Conservation (phyloP, 768 basidiomycete genomes). For the Rhodotorula babjevae region DNA sequence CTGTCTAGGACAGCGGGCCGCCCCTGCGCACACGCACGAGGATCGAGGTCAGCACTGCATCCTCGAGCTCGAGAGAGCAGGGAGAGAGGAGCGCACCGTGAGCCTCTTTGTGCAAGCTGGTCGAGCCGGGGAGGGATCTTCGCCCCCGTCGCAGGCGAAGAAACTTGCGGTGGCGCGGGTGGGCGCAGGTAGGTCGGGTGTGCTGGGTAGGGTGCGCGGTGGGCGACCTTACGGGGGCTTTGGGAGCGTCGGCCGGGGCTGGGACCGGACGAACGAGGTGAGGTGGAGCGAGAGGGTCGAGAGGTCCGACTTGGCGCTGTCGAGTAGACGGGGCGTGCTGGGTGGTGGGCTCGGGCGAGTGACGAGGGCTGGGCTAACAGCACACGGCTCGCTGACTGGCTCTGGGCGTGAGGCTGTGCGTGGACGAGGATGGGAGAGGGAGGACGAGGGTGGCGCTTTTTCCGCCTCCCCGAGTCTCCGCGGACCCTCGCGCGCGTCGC, state of each 20-base stretch:
- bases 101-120: conserved; percentile 4
- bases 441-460: too few species aligned
- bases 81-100: neutral
- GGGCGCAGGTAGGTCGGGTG: neutral
- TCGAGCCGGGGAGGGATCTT: conserved; percentile 17
- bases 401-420: too few species aligned
- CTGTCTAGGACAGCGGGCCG: conserved; percentile 35
- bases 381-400: neutral
- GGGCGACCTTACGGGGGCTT: conserved; percentile 9
- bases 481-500: too few species aligned
- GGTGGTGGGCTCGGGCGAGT: neutral
- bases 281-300: neutral
- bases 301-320: neutral
- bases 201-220: neutral
- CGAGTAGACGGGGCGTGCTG: neutral
- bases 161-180: conserved; percentile 19
- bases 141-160: conserved; percentile 27
- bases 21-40: conserved; percentile 12
- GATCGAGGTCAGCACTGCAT: too few species aligned
- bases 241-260: conserved; percentile 3
- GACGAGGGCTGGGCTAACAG: neutral
- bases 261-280: neutral
- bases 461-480: too few species aligned
- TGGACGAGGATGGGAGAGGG: too few species aligned
- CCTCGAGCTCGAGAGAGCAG: too few species aligned